A percentile compares a stretch with the other conserved stretches of the same genome.
These are phyloP conservation scores for Stropharia rugosoannulata DNA, from an alignment of 768 basidiomycete genomes.

Conservation along the genomic window DNA sequence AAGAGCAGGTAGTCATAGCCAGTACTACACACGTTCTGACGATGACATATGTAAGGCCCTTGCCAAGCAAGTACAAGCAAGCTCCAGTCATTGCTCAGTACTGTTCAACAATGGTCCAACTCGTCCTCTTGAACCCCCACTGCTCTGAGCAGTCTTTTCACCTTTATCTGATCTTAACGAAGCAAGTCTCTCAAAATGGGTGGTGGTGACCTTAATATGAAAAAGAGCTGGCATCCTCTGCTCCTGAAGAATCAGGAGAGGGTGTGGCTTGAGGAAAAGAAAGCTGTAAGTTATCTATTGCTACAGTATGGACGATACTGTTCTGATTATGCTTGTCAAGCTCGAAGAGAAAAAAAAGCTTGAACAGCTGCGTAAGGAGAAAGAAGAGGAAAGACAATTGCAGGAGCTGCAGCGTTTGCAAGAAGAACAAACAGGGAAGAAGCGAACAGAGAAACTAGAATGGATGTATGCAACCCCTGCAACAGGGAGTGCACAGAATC, in stretches of 20 bases:
- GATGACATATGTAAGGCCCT: neutral
- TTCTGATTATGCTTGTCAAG: slow-evolving; percentile 36
- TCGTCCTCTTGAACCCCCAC: neutral
- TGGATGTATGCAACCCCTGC: slow-evolving; percentile 99
- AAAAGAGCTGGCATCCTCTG: slow-evolving; percentile 99
- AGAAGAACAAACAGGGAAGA: slow-evolving; percentile 94
- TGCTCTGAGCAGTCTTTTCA: neutral
- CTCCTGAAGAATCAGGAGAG: slow-evolving; percentile 98
- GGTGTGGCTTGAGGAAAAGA: slow-evolving; percentile 99
- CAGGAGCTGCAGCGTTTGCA: slow-evolving; percentile 96
- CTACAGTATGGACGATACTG: neutral
- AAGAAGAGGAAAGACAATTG: slow-evolving; percentile 94
- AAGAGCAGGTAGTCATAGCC: neutral
- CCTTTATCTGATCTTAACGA: neutral
- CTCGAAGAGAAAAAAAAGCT: slow-evolving; percentile 99
- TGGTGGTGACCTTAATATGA: slow-evolving; percentile 99
- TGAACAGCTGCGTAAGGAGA: slow-evolving; percentile 95
- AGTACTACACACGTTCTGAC: neutral
- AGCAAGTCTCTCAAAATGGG: slow-evolving; percentile 73
- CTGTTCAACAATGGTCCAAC: neutral
- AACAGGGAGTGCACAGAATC: slow-evolving; percentile 79
- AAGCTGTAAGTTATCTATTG: slow-evolving; percentile 61
- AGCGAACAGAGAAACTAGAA: slow-evolving; percentile 90
- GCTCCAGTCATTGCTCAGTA: neutral
- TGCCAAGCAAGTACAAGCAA: slow-evolving; percentile 1